These are phyloP conservation scores for Cryptococcus jaspeensis DNA, from an alignment of 1,284 basidiomycete species.

Conservation along the genomic window DNA sequence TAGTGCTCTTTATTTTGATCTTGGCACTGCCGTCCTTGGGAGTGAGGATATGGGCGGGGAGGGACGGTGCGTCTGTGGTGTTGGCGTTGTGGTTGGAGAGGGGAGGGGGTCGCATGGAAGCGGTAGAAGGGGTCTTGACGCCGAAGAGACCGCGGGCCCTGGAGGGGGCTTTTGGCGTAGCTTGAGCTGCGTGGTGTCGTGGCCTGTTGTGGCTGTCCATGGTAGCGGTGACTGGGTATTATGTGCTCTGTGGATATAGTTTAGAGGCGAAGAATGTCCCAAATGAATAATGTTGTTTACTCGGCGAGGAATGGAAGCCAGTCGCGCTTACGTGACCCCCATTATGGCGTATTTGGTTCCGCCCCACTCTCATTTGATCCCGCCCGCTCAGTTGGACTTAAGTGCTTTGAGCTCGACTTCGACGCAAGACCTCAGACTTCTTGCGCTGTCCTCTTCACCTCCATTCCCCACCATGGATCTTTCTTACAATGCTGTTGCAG, in stretches of 20 bases:
- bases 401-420: no score
- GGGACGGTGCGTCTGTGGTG: conserved; percentile 14
- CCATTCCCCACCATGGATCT: conserved; percentile 38
- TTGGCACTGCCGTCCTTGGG: conserved; percentile 33
- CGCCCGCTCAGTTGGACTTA: no score
- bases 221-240: not conserved
- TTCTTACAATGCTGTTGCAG: conserved; percentile 49
- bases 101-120: conserved; percentile 25
- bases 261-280: no score
- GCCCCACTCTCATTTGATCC: not conserved
- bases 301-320: no score
- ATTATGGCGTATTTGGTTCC: no score
- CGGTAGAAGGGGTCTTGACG: conserved; percentile 11
- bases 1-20: conserved; percentile 43
- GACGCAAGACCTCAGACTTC: no score
- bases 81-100: conserved; percentile 30
- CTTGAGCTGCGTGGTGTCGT: conserved; percentile 1
- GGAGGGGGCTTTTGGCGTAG: conserved; percentile 20
- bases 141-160: conserved; percentile 13
- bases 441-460: no score
- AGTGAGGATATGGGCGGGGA: conserved; percentile 12
- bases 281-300: no score
- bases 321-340: no score
- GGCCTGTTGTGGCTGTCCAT: conserved; percentile 13
- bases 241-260: no score